A percentile compares a stretch with the other conserved stretches of the same genome.
These are phyloP conservation scores for Sphaerulina musiva DNA, from an alignment of 2,329 filamentous ascomycete genomes.

Conservation along the genomic window DNA sequence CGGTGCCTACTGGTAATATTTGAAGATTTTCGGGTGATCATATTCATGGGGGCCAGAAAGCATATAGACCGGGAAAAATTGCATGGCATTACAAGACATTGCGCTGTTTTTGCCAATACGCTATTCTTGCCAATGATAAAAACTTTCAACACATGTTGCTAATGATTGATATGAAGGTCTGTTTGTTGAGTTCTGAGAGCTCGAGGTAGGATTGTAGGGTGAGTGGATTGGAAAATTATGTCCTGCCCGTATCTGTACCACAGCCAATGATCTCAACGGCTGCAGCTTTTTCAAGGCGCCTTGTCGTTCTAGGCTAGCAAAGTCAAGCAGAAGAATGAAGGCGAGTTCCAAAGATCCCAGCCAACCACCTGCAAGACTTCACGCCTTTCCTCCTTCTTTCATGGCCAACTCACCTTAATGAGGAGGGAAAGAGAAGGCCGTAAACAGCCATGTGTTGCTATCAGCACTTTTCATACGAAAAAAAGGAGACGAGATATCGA, in stretches of 20 bases:
- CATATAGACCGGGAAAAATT: no score
- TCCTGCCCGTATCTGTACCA: conserved; percentile 65
- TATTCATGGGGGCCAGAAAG: no score
- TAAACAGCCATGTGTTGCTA: conserved; percentile 19
- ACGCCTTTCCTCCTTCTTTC: conserved; percentile 32
- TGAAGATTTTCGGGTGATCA: not conserved
- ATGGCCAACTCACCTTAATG: conserved; percentile 22
- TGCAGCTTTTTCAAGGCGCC: conserved; percentile 57
- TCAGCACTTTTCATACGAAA: not conserved
- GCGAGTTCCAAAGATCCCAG: conserved; percentile 37
- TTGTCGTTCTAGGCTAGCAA: conserved; percentile 28
- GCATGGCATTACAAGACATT: no score
- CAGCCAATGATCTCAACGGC: conserved; percentile 51
- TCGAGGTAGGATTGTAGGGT: not conserved
- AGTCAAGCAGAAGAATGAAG: conserved; percentile 23
- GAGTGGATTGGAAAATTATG: conserved; percentile 32
- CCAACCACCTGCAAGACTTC: conserved; percentile 17
- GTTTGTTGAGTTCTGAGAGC: conserved; percentile 11
- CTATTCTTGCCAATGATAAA: no score
- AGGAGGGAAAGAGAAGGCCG: conserved; percentile 30
- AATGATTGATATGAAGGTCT: not conserved
- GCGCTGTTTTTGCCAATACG: no score
- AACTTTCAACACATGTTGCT: no score
- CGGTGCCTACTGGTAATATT: not conserved
- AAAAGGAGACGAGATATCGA: not conserved